These are phyloP conservation scores for Talinum fruticosum DNA, from an alignment of 148 eudicot species.

Conservation along the genomic window DNA sequence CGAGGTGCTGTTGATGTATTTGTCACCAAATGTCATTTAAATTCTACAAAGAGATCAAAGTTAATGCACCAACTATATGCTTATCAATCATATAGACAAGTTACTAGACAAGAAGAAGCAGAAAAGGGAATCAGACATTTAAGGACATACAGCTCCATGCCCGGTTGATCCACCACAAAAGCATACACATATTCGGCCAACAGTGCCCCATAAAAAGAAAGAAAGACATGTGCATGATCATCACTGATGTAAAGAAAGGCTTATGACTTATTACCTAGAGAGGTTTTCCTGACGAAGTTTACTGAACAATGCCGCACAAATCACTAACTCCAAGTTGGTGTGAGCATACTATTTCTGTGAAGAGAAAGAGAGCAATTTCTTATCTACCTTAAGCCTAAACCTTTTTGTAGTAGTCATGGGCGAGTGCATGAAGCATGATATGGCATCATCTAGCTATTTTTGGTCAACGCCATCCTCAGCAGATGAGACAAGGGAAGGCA, in stretches of 20 bases:
- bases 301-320: background rate
- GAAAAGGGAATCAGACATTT: no score
- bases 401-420: background rate
- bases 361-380: background rate
- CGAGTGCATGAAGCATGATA: no score
- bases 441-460: no score
- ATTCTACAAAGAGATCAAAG: background rate
- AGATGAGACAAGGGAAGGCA: background rate
- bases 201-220: background rate
- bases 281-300: background rate
- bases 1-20: background rate
- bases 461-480: background rate
- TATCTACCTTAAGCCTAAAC: background rate
- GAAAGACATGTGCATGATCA: background rate
- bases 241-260: background rate
- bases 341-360: background rate
- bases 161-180: no score
- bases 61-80: background rate
- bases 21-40: background rate
- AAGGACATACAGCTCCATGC: no score
- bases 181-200: no score
- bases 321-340: background rate
- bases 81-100: background rate
- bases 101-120: no score
- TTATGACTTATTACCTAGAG: background rate